Evolutionary conservation across 164 flowering plant genomes (phyloP), one percentile per base, ranked within the genome.

Genomic region (Tinospora cordifolia): DNA sequence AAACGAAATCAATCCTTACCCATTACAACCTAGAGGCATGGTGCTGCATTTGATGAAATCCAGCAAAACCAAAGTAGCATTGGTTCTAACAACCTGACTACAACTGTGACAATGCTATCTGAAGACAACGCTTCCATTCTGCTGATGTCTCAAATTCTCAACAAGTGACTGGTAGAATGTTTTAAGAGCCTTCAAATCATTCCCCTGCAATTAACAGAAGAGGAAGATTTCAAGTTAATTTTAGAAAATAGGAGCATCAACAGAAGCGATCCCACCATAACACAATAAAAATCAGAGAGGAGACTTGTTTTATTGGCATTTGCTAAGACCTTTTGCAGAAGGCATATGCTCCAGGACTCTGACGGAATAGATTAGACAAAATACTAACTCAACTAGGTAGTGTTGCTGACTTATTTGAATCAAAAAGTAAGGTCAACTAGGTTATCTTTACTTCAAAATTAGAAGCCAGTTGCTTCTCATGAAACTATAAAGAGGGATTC

Each of bases 101-200:
- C 47, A 62, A 65, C 24, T 9, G 10, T 7, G 74, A 19, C 11
- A 19, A 72, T 83, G 96, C 86, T 93, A 95, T 93, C 98, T 88
- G 85, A 88, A 86, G 60, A 88, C 89, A 72, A 83, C 86, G 79
- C 87, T 93, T 74, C 98, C 97, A 77, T 92, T 95, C 71, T 87
- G 93, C 69, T 84, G 92, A 19, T 41, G 72, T 80, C 92, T 87
- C 85, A 95, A 77, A 51, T 78, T 84, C 74, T 90, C 96, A 47
- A 92, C 81, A n/a, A 90, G 88, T 4, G 87, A 84, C 75, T 84
- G 98, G 83, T 92, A 95, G 80, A 85, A 89, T 64, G 87, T 80
- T 76, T 78, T 95, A 71, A 92, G 75, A 47, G 84, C 85, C 82
- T 87, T 87, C 22, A 88, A 70, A 74, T 95, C 97, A 78, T 82